A percentile compares a stretch with the other conserved stretches of the same genome.
phyloP scores from a whole-genome alignment of 768 basidiomycete species.

The Leucosporidium creatinivorum region DNA sequence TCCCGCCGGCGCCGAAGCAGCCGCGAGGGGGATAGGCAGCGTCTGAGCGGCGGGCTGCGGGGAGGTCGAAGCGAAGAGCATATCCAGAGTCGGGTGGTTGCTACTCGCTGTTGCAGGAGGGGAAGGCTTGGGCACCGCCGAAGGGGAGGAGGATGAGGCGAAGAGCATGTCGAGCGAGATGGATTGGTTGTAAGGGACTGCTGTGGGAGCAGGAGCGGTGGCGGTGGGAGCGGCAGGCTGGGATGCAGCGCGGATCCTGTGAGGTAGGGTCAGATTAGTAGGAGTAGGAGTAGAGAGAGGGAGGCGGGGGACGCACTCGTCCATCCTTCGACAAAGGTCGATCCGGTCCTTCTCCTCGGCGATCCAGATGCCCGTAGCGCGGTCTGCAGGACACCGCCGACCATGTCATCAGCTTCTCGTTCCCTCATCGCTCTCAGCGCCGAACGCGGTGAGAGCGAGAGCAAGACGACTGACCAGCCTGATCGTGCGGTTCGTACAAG shows the following conservation, averaged over 20 bases:
- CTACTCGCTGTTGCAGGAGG: background rate
- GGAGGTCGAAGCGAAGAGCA: too few species aligned
- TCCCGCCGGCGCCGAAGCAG: background rate
- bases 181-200: conserved; percentile 11
- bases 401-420: too few species aligned
- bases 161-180: conserved; percentile 36
- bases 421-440: too few species aligned
- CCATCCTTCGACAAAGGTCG: conserved; percentile 30
- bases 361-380: conserved; percentile 36
- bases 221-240: background rate
- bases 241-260: background rate
- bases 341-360: conserved; percentile 33
- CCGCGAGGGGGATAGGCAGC: too few species aligned
- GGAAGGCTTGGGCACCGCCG: background rate
- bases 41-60: too few species aligned
- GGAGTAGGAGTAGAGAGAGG: too few species aligned
- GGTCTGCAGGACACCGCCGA: conserved; percentile 9
- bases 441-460: too few species aligned
- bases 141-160: background rate
- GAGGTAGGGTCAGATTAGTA: too few species aligned
- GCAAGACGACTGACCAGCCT: conserved; percentile 7
- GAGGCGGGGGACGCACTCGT: conserved; percentile 13
- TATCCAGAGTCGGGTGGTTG: background rate
- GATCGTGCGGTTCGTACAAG: conserved; percentile 21
- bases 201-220: background rate